Evolutionary conservation across 306 rosid species (phyloP).

Genomic region (Inga oerstediana): DNA sequence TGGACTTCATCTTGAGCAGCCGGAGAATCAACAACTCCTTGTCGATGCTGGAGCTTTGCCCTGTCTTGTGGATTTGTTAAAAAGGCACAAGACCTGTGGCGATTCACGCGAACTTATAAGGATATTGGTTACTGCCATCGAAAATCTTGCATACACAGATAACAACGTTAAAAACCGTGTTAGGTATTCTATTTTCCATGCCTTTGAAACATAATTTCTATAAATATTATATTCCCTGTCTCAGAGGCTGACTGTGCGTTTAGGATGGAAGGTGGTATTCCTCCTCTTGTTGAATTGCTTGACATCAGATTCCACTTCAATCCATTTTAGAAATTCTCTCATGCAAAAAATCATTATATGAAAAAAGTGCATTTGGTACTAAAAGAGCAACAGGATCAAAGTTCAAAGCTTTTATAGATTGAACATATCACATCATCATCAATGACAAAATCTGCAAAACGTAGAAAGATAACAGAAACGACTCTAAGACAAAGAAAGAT

Average conservation of each 20-base stretch:
- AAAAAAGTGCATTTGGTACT: too few relatives aligned
- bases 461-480: not conserved
- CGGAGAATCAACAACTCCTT: slow-evolving; percentile 53
- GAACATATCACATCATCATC: slow-evolving; percentile 1
- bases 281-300: slow-evolving; percentile 70
- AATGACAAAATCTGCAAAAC: not conserved
- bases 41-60: slow-evolving; percentile 67
- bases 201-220: not conserved
- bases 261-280: slow-evolving; percentile 77
- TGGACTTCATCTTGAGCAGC: slow-evolving; percentile 43
- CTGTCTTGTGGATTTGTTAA: slow-evolving; percentile 53
- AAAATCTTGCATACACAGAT: slow-evolving; percentile 59
- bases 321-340: too few relatives aligned
- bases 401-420: too few relatives aligned
- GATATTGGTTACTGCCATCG: slow-evolving; percentile 61
- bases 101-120: slow-evolving; percentile 41
- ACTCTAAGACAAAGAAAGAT: too few relatives aligned
- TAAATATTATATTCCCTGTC: not conserved
- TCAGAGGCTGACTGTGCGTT: slow-evolving; percentile 6
- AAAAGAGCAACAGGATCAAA: not conserved
- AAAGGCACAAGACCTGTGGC: slow-evolving; percentile 29
- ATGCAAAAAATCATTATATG: too few relatives aligned
- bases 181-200: slow-evolving; percentile 43
- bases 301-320: slow-evolving; percentile 6
- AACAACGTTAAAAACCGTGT: slow-evolving; percentile 47